These are phyloP conservation scores for Halophytophthora polymorphica DNA, from an alignment of 352 stramenopile genomes.

Conservation along the genomic window DNA sequence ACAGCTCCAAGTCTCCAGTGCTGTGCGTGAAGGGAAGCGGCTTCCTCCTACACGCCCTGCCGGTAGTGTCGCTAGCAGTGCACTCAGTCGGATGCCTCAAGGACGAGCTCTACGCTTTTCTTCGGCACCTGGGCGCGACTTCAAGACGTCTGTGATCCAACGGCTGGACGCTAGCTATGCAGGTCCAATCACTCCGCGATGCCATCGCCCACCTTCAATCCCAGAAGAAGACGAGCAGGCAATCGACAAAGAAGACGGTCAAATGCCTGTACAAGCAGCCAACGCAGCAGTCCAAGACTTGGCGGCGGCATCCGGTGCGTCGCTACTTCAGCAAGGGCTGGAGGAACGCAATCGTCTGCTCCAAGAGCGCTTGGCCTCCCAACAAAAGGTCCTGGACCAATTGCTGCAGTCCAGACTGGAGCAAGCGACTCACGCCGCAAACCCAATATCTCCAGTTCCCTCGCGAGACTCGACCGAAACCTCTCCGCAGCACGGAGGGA, in stretches of 20 bases:
- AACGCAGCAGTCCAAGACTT: no score
- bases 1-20: constrained; percentile 16
- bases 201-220: constrained; percentile 6
- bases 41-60: not conserved
- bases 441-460: not conserved
- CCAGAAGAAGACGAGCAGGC: constrained; percentile 10
- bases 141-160: constrained; percentile 20
- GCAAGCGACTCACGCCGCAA: not conserved
- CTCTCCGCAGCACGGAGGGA: not conserved
- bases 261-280: not conserved
- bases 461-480: not conserved
- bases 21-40: not conserved
- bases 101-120: not conserved
- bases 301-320: no score
- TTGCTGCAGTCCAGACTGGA: constrained; percentile 28
- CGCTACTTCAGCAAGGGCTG: constrained; percentile 5
- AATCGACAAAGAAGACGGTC: constrained; percentile 5
- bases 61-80: not conserved
- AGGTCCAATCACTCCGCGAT: not conserved
- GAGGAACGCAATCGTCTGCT: constrained; percentile 34
- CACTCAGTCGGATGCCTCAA: not conserved
- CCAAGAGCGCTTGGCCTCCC: constrained; percentile 24
- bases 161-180: constrained; percentile 7
- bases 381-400: constrained; percentile 35
- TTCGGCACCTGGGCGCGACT: not conserved